Evolutionary conservation across 441 rosid genomes (phyloP).

Genomic region (Populus hybrid): DNA sequence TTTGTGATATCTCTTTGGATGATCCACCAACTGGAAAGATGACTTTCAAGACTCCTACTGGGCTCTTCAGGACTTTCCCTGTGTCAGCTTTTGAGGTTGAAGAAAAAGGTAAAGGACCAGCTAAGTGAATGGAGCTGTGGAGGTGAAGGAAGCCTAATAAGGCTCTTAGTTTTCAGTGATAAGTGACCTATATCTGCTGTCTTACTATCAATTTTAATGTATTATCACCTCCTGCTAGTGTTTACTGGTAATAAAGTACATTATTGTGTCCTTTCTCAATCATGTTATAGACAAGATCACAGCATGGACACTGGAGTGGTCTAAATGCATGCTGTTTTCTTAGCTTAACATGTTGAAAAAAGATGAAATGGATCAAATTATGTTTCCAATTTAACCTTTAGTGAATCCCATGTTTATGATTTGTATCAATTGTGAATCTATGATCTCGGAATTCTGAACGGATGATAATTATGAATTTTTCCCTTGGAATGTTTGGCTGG

Average conservation of each 20-base stretch:
- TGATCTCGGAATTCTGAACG: neutral
- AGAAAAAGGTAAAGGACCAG: slow-evolving; percentile 20
- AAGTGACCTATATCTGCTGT: neutral
- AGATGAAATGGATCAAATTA: neutral
- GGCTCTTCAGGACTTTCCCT: slow-evolving; percentile 56
- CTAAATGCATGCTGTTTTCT: neutral
- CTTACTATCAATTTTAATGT: neutral
- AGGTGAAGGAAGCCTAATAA: slow-evolving; percentile 34
- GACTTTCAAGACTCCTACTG: slow-evolving; percentile 57
- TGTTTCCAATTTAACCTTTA: neutral
- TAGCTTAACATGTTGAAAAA: neutral
- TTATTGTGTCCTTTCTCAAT: neutral
- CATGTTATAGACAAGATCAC: neutral
- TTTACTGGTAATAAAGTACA: slow-evolving; percentile 15
- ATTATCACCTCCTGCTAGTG: neutral
- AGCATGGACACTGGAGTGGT: neutral
- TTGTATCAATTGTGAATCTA: neutral
- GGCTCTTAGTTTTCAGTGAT: neutral
- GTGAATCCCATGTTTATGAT: neutral
- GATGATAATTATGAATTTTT: neutral
- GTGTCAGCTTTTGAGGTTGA: slow-evolving; percentile 50
- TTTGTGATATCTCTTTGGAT: slow-evolving; percentile 60
- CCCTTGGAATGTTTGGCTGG: neutral
- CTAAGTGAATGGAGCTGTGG: slow-evolving; percentile 24
- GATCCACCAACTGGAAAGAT: slow-evolving; percentile 52